Evolutionary conservation across 495 filamentous ascomycete species (phyloP), one percentile per base, ranked within the genome.

Genomic region (Daldinia decipiens): DNA sequence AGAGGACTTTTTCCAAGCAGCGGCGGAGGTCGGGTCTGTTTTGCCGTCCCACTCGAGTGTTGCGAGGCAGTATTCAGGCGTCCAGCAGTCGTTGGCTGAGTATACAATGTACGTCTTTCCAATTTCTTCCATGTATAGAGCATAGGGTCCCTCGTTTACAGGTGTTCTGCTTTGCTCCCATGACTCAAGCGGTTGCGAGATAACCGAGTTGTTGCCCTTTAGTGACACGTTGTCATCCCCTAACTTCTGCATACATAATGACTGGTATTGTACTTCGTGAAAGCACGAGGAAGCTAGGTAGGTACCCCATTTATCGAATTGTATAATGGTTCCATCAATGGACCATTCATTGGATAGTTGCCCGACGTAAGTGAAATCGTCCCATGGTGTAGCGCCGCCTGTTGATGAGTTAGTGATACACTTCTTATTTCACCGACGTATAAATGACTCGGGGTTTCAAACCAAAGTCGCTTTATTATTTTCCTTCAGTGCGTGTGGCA

Each of bases 81-180:
- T 86, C 82, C 83, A 83, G 78, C 84, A 87, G 58, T 79, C 79
- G 58, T 79, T 82, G n/a, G 85, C 86, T 2, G 82, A 84, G 74
- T 82, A 88, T 1, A 79, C 76, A 39, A 88, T 27, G 50, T 83
- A 85, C 13, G 82, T 82, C 34, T 77, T 79, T 8, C 83, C 85
- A 60, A 77, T 77, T n/a, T 78, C 78, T n/a, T 53, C 21, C 31
- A 72, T 62, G 61, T 77, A 83, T 40, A 79, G 70, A 63, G 83
- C 82, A 9, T 82, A 82, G 39, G 87, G 83, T 13, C 87, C 87
- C 57, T 88, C 88, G 55, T 87, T 87, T 27, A 87, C 84, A 17
- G 84, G 82, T 11, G 83, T 82, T 1, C 81, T 80, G 15, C 84
- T 83, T 0, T 77, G 80, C 60, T 87, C 86, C 80, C 84, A 88